A percentile compares a stretch with the other conserved stretches of the same genome.
Evolutionary conservation across 2,329 filamentous ascomycete species (phyloP).

Genomic region (Xylaria digitata): DNA sequence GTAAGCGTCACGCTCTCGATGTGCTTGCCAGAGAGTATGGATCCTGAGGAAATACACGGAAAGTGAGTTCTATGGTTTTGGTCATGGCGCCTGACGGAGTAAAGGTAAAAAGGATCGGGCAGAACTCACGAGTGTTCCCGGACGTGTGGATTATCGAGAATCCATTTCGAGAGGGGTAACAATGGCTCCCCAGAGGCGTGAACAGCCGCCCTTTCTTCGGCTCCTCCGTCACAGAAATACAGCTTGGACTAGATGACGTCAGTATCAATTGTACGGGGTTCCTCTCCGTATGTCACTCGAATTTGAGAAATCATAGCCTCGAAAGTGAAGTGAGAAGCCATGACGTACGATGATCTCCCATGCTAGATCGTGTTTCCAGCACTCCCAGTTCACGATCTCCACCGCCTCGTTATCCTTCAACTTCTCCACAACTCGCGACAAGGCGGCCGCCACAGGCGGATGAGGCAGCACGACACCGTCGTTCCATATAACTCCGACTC

Average conservation of each 20-base stretch:
- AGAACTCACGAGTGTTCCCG: conserved; percentile 53
- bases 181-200: conserved; percentile 67
- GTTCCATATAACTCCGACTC: conserved; percentile 69
- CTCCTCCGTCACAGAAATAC: conserved; percentile 71
- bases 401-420: conserved; percentile 60
- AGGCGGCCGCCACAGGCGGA: conserved; percentile 67
- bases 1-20: conserved; percentile 55
- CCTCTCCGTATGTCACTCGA: neutral
- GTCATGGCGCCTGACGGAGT: neutral
- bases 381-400: conserved; percentile 67
- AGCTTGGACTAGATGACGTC: conserved; percentile 50
- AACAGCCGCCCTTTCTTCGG: conserved; percentile 63
- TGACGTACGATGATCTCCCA: conserved; percentile 56
- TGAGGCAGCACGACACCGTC: conserved; percentile 71
- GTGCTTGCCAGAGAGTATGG: conserved; percentile 54
- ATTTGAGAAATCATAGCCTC: neutral
- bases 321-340: conserved; percentile 47
- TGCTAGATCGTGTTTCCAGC: conserved; percentile 63
- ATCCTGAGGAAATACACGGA: conserved; percentile 13
- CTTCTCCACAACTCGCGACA: conserved; percentile 65
- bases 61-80: neutral
- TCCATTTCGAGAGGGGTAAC: conserved; percentile 68
- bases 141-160: conserved; percentile 63
- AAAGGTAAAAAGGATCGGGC: conserved; percentile 12
- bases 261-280: neutral